A percentile compares a stretch with the other conserved stretches of the same genome.
phyloP scores from a whole-genome alignment of 495 filamentous ascomycete genomes.

The Penicillium subrubescens region DNA sequence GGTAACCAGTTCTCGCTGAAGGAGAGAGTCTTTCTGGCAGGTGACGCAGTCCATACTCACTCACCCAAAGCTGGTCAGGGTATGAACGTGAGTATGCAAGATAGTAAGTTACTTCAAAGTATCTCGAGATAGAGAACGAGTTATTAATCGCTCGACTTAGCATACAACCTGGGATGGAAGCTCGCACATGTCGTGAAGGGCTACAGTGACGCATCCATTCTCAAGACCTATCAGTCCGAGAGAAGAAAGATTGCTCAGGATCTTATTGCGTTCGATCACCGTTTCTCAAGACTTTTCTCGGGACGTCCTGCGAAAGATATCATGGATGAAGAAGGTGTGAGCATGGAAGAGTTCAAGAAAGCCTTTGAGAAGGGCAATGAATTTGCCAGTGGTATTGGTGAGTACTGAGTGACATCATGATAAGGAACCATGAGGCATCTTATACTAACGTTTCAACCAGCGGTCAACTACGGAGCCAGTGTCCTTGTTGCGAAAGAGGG shows the following conservation, averaged over 20 bases:
- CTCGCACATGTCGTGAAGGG: constrained; percentile 61
- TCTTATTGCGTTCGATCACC: constrained; percentile 66
- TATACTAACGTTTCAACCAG: constrained; percentile 8
- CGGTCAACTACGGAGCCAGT: constrained; percentile 41
- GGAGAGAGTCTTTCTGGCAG: constrained; percentile 66
- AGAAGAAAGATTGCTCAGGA: constrained; percentile 63
- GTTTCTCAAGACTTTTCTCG: constrained; percentile 53
- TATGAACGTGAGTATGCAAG: constrained; percentile 73
- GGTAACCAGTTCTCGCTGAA: constrained; percentile 58
- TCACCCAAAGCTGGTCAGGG: constrained; percentile 75
- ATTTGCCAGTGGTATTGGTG: constrained; percentile 45
- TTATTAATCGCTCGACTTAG: constrained; percentile 9
- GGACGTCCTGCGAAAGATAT: constrained; percentile 36
- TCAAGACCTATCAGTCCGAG: constrained; percentile 64
- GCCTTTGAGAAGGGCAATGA: constrained; percentile 40
- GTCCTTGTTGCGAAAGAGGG: constrained; percentile 36
- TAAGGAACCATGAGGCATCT: not conserved
- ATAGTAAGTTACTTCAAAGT: constrained; percentile 29
- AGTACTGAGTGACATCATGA: not conserved
- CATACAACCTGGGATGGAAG: constrained; percentile 79
- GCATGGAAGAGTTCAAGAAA: constrained; percentile 50
- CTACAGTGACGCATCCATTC: constrained; percentile 49
- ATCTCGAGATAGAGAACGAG: not conserved
- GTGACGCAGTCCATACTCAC: constrained; percentile 60
- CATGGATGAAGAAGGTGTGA: constrained; percentile 46